phyloP scores from a whole-genome alignment of 345 rosid species.

The Euphorbia pulcherrima region DNA sequence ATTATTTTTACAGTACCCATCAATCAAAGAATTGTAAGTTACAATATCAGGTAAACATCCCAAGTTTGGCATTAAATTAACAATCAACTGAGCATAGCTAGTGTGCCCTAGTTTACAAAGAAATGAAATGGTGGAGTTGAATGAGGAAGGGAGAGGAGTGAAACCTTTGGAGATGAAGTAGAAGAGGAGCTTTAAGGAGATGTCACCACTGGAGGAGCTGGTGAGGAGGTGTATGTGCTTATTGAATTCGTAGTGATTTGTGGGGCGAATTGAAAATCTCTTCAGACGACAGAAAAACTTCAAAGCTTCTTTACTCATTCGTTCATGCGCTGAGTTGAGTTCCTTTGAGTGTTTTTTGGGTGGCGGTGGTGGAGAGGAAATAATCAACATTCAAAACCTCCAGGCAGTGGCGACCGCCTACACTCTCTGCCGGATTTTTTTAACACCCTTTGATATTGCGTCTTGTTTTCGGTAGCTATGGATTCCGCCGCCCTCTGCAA shows the following conservation, averaged over 20 bases:
- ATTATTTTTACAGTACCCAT: slow-evolving; percentile 37
- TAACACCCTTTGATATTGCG: too few species aligned
- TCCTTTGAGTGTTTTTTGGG: too few species aligned
- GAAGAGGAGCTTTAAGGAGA: slow-evolving; percentile 36
- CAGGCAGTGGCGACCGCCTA: too few species aligned
- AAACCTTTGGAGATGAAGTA: slow-evolving; percentile 38
- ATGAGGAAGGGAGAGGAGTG: slow-evolving; percentile 43
- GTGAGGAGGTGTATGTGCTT: slow-evolving; percentile 38
- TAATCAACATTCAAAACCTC: too few species aligned
- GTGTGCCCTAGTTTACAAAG: slow-evolving; percentile 30
- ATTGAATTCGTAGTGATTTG: slow-evolving; percentile 30
- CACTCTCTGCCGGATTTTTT: too few species aligned
- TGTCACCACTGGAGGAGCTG: slow-evolving; percentile 29
- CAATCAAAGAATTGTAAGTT: slow-evolving; percentile 42
- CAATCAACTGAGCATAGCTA: slow-evolving; percentile 33
- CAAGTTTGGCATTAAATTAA: slow-evolving; percentile 28
- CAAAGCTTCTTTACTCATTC: slow-evolving; percentile 28
- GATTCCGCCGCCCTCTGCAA: too few species aligned
- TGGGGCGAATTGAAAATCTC: slow-evolving; percentile 20
- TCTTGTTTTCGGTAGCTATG: too few species aligned
- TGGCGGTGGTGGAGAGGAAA: too few species aligned
- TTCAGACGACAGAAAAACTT: slow-evolving; percentile 31
- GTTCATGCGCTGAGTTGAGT: slow-evolving; percentile 23
- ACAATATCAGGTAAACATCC: slow-evolving; percentile 38
- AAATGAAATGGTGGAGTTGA: slow-evolving; percentile 36